Conservation (phyloP, 176 grass and related monocot genomes). For the Zoysia japonica region DNA sequence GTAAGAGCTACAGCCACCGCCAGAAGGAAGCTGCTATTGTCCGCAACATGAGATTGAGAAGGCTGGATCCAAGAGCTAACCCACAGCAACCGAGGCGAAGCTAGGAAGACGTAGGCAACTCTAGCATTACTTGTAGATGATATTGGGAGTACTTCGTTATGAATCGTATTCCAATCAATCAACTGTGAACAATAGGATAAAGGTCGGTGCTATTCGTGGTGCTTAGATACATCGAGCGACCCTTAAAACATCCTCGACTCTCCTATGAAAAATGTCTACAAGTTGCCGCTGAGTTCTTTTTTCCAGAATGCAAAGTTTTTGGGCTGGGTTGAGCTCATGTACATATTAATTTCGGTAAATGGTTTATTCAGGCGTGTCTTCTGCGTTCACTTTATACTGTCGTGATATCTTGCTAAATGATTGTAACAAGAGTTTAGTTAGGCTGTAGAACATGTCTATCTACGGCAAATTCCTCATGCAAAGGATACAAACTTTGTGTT, state of each 20-base stretch:
- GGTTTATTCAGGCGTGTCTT: background rate
- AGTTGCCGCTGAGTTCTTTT: background rate
- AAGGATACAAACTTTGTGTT: too few species aligned
- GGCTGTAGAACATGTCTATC: background rate
- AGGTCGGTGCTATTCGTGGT: background rate
- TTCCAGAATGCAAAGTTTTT: background rate
- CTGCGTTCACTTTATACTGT: background rate
- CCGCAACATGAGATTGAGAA: slow-evolving; percentile 51
- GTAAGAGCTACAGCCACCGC: slow-evolving; percentile 54
- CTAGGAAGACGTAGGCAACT: slow-evolving; percentile 40
- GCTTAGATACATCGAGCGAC: slow-evolving; percentile 17
- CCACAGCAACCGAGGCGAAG: slow-evolving; percentile 19
- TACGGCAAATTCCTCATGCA: too few species aligned
- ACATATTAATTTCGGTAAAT: slow-evolving; percentile 19
- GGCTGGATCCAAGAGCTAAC: slow-evolving; percentile 54
- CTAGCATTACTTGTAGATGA: slow-evolving; percentile 23
- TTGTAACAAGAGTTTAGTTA: background rate
- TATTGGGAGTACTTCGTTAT: slow-evolving; percentile 34
- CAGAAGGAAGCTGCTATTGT: slow-evolving; percentile 64
- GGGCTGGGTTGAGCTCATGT: slow-evolving; percentile 23
- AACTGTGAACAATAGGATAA: slow-evolving; percentile 36
- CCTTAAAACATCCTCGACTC: background rate
- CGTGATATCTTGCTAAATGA: background rate
- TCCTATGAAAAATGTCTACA: slow-evolving; percentile 20
- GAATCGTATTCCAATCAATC: slow-evolving; percentile 31